phyloP scores from a whole-genome alignment of 73 alveolate species.

The Paramecium tetraurelia region DNA sequence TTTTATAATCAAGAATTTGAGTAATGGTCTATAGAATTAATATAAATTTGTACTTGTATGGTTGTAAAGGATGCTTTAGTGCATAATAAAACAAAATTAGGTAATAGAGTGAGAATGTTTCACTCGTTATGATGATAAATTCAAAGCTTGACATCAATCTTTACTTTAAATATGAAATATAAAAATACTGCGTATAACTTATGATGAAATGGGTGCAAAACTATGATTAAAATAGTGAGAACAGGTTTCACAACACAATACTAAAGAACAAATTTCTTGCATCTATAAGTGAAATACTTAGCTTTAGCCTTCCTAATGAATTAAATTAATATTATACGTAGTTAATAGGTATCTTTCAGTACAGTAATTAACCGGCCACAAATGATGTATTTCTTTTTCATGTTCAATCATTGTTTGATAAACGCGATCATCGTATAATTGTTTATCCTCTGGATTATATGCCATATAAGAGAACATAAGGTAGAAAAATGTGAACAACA shows the following conservation, averaged over 20 bases:
- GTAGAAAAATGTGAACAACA: constrained; percentile 57
- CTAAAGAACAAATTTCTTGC: constrained; percentile 57
- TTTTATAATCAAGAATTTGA: constrained; percentile 51
- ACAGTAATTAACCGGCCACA: constrained; percentile 57
- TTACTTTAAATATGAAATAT: background rate
- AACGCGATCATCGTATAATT: constrained; percentile 54
- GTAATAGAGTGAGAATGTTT: constrained; percentile 52
- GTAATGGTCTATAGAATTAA: constrained; percentile 16
- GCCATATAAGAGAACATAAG: constrained; percentile 61
- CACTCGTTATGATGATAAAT: constrained; percentile 33
- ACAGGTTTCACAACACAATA: constrained; percentile 59
- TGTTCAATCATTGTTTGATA: constrained; percentile 51
- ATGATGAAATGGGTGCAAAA: constrained; percentile 15
- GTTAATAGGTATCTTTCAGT: constrained; percentile 48
- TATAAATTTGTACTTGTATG: background rate
- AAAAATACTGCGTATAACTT: background rate
- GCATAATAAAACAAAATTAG: constrained; percentile 57
- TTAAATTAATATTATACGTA: background rate
- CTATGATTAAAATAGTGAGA: background rate
- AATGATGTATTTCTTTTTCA: constrained; percentile 51
- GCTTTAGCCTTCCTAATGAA: constrained; percentile 53
- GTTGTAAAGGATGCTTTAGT: constrained; percentile 47
- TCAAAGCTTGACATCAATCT: background rate
- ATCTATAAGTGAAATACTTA: constrained; percentile 58
- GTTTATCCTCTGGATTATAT: constrained; percentile 34